Conservation (phyloP, 140 eudicot species). For the Anethum foeniculum region DNA sequence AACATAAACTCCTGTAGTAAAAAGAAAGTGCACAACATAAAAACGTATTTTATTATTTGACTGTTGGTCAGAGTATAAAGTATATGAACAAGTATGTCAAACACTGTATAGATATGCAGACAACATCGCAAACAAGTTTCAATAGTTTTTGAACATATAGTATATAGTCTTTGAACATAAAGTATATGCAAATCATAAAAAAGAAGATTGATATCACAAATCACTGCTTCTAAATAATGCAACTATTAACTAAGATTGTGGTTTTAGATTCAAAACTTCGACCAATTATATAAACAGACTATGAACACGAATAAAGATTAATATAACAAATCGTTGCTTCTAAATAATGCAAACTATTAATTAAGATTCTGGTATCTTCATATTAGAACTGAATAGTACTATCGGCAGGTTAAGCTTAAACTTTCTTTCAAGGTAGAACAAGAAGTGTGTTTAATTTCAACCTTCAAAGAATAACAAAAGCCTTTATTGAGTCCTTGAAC, state of each 20-base stretch:
- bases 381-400: not conserved
- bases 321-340: too few species aligned
- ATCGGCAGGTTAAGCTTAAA: not conserved
- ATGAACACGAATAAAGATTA: too few species aligned
- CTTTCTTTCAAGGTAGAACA: not conserved
- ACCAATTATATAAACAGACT: not conserved
- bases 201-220: too few species aligned
- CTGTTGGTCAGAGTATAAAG: not conserved
- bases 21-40: not conserved
- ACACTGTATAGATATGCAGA: not conserved
- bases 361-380: not conserved
- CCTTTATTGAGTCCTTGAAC: not conserved
- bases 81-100: not conserved
- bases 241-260: not conserved
- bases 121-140: not conserved
- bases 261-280: not conserved
- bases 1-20: constrained; percentile 76
- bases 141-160: not conserved
- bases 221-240: not conserved
- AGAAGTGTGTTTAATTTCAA: not conserved
- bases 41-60: not conserved
- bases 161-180: not conserved
- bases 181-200: not conserved
- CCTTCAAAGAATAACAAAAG: not conserved
- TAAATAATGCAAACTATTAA: not conserved